Evolutionary conservation across 768 basidiomycete species (phyloP).

Genomic region (Rubroboletus satanas): DNA sequence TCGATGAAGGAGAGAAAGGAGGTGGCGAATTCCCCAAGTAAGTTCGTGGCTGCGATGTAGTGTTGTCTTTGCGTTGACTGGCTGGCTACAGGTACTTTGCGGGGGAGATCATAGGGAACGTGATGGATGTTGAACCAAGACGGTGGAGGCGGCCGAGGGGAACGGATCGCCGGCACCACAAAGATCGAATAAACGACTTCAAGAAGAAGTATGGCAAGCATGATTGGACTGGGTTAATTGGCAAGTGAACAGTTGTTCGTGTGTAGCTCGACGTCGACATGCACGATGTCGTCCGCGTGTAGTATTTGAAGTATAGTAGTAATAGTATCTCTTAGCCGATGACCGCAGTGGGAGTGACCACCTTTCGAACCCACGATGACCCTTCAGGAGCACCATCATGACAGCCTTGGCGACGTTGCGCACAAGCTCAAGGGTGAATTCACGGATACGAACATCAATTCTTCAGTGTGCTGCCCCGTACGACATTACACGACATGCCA

Average conservation of each 20-base stretch:
- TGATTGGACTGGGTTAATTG: conserved; percentile 80
- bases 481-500: neutral
- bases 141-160: conserved; percentile 79
- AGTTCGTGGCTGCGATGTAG: conserved; percentile 17
- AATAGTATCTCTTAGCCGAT: neutral
- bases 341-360: neutral
- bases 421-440: conserved; percentile 3
- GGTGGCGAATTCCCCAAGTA: conserved; percentile 89
- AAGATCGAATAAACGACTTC: conserved; percentile 64
- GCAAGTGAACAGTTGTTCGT: conserved; percentile 20
- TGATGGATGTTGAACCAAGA: conserved; percentile 83
- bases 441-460: neutral
- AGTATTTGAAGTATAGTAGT: neutral
- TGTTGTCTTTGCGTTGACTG: conserved; percentile 2
- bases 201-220: conserved; percentile 72
- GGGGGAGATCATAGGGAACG: conserved; percentile 88
- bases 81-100: conserved; percentile 76
- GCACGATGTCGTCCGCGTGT: neutral
- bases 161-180: conserved; percentile 67
- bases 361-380: neutral
- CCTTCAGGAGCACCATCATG: neutral
- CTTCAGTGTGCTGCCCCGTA: neutral
- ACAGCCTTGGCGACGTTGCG: neutral
- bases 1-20: conserved; percentile 86
- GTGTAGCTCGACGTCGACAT: neutral